These are phyloP conservation scores for Rhizodiscina lignyota DNA, from an alignment of 495 filamentous ascomycete genomes.

Conservation along the genomic window DNA sequence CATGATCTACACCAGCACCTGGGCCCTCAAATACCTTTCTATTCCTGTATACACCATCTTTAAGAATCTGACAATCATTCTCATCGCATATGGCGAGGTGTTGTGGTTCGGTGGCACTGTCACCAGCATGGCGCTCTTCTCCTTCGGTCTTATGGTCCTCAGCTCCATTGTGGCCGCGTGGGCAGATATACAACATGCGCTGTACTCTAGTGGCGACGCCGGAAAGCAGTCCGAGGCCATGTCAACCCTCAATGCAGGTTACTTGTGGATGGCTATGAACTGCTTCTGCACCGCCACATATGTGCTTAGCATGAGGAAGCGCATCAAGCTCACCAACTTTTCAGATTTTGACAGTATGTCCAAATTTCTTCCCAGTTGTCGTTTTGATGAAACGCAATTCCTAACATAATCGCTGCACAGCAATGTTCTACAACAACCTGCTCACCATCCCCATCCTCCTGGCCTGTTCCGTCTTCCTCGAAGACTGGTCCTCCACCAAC, in stretches of 20 bases:
- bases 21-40: slow-evolving; percentile 90
- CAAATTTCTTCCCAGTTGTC: slow-evolving; percentile 1
- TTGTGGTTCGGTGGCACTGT: slow-evolving; percentile 98
- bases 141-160: slow-evolving; percentile 94
- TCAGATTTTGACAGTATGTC: slow-evolving; percentile 97
- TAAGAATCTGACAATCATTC: slow-evolving; percentile 98
- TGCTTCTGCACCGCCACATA: slow-evolving; percentile 91
- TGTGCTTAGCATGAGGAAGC: slow-evolving; percentile 86
- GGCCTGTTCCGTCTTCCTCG: slow-evolving; percentile 61
- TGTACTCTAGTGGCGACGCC: slow-evolving; percentile 40
- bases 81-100: slow-evolving; percentile 97
- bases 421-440: slow-evolving; percentile 99
- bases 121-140: slow-evolving; percentile 71
- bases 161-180: slow-evolving; percentile 91
- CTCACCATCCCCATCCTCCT: slow-evolving; percentile 89
- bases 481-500: slow-evolving; percentile 86
- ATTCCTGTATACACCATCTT: slow-evolving; percentile 99
- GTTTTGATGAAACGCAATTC: neutral
- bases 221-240: slow-evolving; percentile 54
- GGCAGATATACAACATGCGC: slow-evolving; percentile 88
- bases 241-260: slow-evolving; percentile 85
- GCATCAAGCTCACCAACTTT: slow-evolving; percentile 98
- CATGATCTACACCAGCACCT: slow-evolving; percentile 98
- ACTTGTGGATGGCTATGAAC: slow-evolving; percentile 97
- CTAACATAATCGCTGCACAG: slow-evolving; percentile 25